Base-by-base conservation (phyloP, 257 asterid genomes). In the Nicotiana sylvestris region DNA sequence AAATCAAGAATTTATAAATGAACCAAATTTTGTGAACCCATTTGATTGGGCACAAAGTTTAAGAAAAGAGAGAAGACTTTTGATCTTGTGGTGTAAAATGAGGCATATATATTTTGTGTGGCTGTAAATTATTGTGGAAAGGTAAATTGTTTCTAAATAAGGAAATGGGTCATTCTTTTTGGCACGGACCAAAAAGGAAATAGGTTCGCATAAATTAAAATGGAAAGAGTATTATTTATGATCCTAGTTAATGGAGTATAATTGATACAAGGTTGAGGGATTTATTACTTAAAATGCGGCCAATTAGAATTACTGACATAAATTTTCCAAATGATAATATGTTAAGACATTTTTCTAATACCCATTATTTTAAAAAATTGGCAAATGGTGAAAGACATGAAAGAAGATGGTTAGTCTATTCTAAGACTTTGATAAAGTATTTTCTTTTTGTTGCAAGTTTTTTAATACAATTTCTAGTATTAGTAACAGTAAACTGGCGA, bases 371-470 rank as follows among this genome's bases (percentile, higher is more conserved):
- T 11, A 1, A 66, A 66, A 17, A 11, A 61, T 61, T 61, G 11
- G 21, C 67, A 61, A 61, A 61, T 18, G 67, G 67, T 2, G 21
- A 62, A 62, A 62, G 30, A 18, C 67, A 62, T 62, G 9, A 62
- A 15, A 18, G 67, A 4, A 62, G 6, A 76, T 46, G 53, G 13
- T 46, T 46, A 8, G 2, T 46, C 8, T 46, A 46, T 46, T 46
- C 13, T 46, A 46, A 43, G 9, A 43, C 4, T 76, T 76, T 1
- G 65, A 76, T 49, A 43, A 53, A 33, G 62, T 76, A 9, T 76
- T 39, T 43, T 76, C 0, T 76, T 76, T 76, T 76, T 13, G 81
- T 76, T 76, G 81, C 8, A 76, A 76, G 29, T 76, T 76, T 5
- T 49, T 51, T 49, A 62, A 6, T 9, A 17, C 67, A 62, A 18